Evolutionary conservation across 257 asterid species (phyloP).

Genomic region (Coffea canephora): DNA sequence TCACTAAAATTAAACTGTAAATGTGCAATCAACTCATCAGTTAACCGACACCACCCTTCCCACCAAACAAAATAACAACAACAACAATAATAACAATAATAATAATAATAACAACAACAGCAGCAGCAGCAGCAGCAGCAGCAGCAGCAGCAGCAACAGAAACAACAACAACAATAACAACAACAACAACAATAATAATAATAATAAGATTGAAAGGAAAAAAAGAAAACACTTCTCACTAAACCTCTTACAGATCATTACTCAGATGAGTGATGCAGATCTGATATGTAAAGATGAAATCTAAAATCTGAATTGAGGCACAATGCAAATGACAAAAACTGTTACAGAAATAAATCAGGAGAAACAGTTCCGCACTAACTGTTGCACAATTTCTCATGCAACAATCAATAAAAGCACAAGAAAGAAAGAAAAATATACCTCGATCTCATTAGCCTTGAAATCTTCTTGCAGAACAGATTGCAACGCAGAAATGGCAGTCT

Average conservation of each 20-base stretch:
- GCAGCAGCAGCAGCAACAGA: too few species aligned
- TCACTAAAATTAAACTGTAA: not conserved
- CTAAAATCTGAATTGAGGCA: not conserved
- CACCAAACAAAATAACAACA: not conserved
- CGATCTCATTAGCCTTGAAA: conserved; percentile 96
- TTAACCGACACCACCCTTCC: not conserved
- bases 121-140: too few species aligned
- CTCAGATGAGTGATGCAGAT: not conserved
- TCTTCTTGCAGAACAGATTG: conserved; percentile 98
- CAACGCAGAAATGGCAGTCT: conserved; percentile 93
- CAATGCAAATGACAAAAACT: not conserved
- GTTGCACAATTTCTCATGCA: not conserved
- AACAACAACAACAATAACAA: too few species aligned
- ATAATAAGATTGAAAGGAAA: not conserved
- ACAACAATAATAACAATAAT: too few species aligned
- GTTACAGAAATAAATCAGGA: not conserved
- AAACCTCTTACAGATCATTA: not conserved
- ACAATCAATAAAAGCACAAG: not conserved
- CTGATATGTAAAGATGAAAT: not conserved
- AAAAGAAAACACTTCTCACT: not conserved
- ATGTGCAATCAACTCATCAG: too few species aligned
- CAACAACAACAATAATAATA: too few species aligned
- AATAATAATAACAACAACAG: not conserved
- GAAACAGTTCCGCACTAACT: not conserved
- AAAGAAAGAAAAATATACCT: conserved; percentile 47